Evolutionary conservation across 2,329 filamentous ascomycete genomes (phyloP).

Genomic region (Ceratocystis harringtonii): DNA sequence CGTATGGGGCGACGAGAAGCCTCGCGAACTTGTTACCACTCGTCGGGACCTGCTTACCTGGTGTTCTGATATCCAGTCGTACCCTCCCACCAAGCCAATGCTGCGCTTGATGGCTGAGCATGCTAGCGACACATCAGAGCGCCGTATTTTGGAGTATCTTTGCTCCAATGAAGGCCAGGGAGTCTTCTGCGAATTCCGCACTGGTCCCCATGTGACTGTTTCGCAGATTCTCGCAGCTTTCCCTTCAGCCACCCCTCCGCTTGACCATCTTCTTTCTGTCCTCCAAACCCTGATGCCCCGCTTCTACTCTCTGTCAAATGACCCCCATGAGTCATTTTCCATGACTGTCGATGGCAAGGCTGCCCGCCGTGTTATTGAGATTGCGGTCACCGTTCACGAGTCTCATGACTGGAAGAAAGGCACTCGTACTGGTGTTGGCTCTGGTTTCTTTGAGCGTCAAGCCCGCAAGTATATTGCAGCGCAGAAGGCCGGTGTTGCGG

Average conservation of each 20-base stretch:
- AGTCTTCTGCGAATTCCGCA: conserved; percentile 86
- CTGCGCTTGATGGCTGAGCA: conserved; percentile 77
- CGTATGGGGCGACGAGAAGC: conserved; percentile 84
- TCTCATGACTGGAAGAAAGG: conserved; percentile 61
- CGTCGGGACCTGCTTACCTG: conserved; percentile 84
- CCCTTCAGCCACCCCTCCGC: conserved; percentile 74
- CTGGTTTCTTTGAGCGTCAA: conserved; percentile 82
- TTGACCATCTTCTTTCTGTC: conserved; percentile 65
- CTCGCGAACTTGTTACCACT: conserved; percentile 77
- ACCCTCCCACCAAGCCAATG: conserved; percentile 75
- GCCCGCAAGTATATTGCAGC: conserved; percentile 57
- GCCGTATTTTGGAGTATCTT: conserved; percentile 74
- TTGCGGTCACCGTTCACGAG: conserved; percentile 94
- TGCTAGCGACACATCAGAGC: conserved; percentile 64
- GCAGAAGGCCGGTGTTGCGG: conserved; percentile 41
- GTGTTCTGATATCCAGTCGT: conserved; percentile 88
- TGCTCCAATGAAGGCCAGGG: conserved; percentile 83
- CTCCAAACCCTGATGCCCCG: conserved; percentile 87
- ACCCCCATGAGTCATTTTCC: conserved; percentile 64
- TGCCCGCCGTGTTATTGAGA: conserved; percentile 70
- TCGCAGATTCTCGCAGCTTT: conserved; percentile 81
- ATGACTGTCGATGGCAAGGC: conserved; percentile 40
- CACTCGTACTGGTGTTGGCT: conserved; percentile 68
- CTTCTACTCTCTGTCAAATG: conserved; percentile 96
- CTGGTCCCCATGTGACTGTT: conserved; percentile 71